These are phyloP conservation scores for Glutinoglossum americanum DNA, from an alignment of 495 filamentous ascomycete genomes.

Conservation along the genomic window DNA sequence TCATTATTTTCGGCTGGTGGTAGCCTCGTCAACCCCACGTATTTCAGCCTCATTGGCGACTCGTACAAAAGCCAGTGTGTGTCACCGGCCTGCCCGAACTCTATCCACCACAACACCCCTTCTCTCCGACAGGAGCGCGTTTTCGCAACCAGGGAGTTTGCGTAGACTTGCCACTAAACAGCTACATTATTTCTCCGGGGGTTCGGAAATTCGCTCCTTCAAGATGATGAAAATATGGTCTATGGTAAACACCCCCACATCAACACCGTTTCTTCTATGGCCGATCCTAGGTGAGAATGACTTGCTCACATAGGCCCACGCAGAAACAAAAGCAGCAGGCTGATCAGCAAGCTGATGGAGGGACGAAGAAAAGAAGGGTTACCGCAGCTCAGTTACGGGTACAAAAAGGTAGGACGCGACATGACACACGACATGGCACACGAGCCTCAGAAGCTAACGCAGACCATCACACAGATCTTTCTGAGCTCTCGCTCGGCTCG, in stretches of 20 bases:
- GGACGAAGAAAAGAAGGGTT: conserved; percentile 90
- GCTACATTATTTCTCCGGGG: background rate
- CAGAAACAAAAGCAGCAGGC: conserved; percentile 85
- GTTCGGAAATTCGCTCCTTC: conserved; percentile 9
- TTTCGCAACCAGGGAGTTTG: background rate
- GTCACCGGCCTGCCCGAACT: background rate
- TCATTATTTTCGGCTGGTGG: too few species aligned
- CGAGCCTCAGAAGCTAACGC: background rate
- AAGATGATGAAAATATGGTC: conserved; percentile 99
- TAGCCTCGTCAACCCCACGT: background rate
- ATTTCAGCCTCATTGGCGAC: background rate
- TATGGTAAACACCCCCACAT: conserved; percentile 41
- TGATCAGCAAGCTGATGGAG: conserved; percentile 34
- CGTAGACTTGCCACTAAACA: background rate
- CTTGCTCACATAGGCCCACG: background rate
- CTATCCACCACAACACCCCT: background rate
- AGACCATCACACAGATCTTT: conserved; percentile 44
- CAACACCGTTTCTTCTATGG: background rate
- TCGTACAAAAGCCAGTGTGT: background rate
- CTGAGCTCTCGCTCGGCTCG: conserved; percentile 68
- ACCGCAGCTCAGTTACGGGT: conserved; percentile 88
- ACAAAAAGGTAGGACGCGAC: conserved; percentile 53
- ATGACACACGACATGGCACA: background rate
- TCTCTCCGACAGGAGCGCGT: background rate
- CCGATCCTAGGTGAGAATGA: background rate